Conservation (phyloP, 768 basidiomycete genomes). For the Hypholoma sublateritium region DNA sequence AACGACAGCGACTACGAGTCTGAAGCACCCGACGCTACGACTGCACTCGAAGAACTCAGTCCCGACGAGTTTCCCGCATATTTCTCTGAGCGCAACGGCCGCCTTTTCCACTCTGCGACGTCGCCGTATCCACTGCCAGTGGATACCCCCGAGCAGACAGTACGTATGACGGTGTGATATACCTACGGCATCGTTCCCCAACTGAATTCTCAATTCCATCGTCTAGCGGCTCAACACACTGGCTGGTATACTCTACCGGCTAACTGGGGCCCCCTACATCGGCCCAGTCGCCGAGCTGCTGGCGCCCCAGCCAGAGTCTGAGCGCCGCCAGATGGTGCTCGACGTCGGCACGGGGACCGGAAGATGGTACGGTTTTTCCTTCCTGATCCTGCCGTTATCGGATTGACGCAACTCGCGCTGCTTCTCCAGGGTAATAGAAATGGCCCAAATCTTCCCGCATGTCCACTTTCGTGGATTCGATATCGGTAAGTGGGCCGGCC, state of each 20-base stretch:
- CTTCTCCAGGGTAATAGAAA: conserved; percentile 65
- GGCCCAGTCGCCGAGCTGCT: conserved; percentile 61
- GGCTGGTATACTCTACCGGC: conserved; percentile 46
- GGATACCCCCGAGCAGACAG: conserved; percentile 68
- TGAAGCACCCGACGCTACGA: background rate
- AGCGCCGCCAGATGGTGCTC: conserved; percentile 51
- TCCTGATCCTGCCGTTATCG: conserved; percentile 14
- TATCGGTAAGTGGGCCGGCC: conserved; percentile 53
- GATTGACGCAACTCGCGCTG: conserved; percentile 16
- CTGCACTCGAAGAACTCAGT: conserved; percentile 36
- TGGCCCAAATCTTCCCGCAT: conserved; percentile 65
- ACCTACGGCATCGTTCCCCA: background rate
- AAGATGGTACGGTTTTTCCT: conserved; percentile 47
- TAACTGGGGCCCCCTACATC: conserved; percentile 58
- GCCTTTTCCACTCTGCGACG: conserved; percentile 70
- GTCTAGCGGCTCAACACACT: conserved; percentile 51
- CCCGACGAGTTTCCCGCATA: conserved; percentile 56
- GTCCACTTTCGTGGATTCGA: conserved; percentile 72
- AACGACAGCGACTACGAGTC: conserved; percentile 8
- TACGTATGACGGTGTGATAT: conserved; percentile 29
- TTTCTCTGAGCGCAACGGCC: conserved; percentile 56
- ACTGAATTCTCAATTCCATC: background rate
- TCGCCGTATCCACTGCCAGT: conserved; percentile 74
- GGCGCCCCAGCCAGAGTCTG: conserved; percentile 26
- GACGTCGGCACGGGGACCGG: conserved; percentile 82